A percentile compares a stretch with the other conserved stretches of the same genome.
phyloP scores from a whole-genome alignment of 2,329 filamentous ascomycete genomes.

The Aspergillus amoenus region DNA sequence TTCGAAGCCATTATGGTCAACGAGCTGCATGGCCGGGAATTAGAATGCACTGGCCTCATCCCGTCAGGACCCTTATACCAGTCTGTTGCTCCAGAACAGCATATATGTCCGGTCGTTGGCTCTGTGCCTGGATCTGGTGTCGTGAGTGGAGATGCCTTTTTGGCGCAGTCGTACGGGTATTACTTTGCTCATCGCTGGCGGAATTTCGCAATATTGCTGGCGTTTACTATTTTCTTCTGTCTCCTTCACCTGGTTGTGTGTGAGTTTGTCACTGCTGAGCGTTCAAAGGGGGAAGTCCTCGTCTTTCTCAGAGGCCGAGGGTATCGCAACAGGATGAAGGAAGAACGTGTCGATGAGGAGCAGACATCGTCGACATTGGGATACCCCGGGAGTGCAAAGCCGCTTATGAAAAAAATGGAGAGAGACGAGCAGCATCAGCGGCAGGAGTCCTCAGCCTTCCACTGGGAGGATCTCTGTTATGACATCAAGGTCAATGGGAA shows the following conservation, averaged over 20 bases:
- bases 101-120: slow-evolving; percentile 58
- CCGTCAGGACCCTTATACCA: slow-evolving; percentile 42
- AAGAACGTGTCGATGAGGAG: slow-evolving; percentile 1
- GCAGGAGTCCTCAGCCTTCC: slow-evolving; percentile 50
- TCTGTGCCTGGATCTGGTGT: slow-evolving; percentile 52
- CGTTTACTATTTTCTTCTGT: slow-evolving; percentile 58
- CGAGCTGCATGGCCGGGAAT: slow-evolving; percentile 69
- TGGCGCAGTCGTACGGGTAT: slow-evolving; percentile 57
- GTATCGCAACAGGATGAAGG: not conserved
- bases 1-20: slow-evolving; percentile 83
- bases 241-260: slow-evolving; percentile 55
- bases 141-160: slow-evolving; percentile 61
- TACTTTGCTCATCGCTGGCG: slow-evolving; percentile 60
- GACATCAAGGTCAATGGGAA: slow-evolving; percentile 58
- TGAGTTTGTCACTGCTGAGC: slow-evolving; percentile 57
- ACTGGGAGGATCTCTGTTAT: slow-evolving; percentile 7
- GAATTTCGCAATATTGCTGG: slow-evolving; percentile 69
- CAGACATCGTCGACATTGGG: slow-evolving; percentile 12
- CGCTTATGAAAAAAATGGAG: not conserved
- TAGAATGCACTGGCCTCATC: slow-evolving; percentile 49
- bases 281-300: slow-evolving; percentile 72
- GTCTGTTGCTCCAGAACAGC: not conserved
- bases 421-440: slow-evolving; percentile 40
- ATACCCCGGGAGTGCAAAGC: too few species aligned
- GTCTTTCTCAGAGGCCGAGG: slow-evolving; percentile 58